Percentiles rank a stretch among this genome's conserved stretches.
Conservation (phyloP, 306 rosid species). For the apple (Malus domestica) region ASM211411v1 NC_041798.1:14135001-14135500, state of each 20-base stretch:
- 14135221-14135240: not conserved
- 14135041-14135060: constrained; percentile 9
- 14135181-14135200: not conserved
- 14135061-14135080: not conserved
- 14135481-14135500: not conserved
- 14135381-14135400: too few species aligned
- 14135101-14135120: constrained; percentile 8
- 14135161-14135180: not conserved
- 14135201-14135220: not conserved
- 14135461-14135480: not conserved
- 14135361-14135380: too few species aligned
- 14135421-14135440: too few species aligned
- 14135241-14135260: constrained; percentile 20
- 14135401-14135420: too few species aligned
- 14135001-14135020: too few species aligned
- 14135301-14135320: not conserved
- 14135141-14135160: not conserved
- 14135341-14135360: too few species aligned
- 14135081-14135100: not conserved
- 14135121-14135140: too few species aligned
- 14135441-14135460: not conserved
- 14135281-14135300: not conserved
- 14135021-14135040: not conserved
- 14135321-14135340: too few species aligned
- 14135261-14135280: not conserved